Conservation (phyloP, 2,329 filamentous ascomycete genomes). For the Botrytis fabae region DNA sequence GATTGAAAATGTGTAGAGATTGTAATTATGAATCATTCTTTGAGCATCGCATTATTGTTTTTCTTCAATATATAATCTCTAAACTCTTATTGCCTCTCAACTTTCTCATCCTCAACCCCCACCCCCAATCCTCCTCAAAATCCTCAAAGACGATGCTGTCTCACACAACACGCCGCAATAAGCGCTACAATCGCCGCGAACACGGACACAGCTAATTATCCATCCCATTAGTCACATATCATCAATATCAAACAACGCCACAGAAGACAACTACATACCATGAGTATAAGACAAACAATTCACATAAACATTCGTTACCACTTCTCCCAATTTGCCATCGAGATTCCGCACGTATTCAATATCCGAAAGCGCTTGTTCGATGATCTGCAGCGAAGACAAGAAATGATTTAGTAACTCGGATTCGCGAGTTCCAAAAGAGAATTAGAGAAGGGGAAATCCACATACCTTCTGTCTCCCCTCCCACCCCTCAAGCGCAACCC, state of each 20-base stretch:
- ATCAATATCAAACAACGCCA: not conserved
- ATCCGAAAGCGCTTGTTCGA: constrained; percentile 27
- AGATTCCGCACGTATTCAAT: constrained; percentile 28
- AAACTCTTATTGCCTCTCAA: not conserved
- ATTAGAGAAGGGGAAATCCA: not conserved
- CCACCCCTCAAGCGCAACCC: constrained; percentile 26
- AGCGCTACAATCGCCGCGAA: not conserved
- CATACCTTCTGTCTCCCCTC: constrained; percentile 16
- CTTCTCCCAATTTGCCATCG: constrained; percentile 23
- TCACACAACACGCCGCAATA: constrained; percentile 13
- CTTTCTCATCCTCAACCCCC: not conserved
- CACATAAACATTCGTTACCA: constrained; percentile 32
- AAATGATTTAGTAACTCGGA: not conserved
- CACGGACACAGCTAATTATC: not conserved
- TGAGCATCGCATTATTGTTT: not conserved
- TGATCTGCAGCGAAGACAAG: constrained; percentile 21
- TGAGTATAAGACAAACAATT: constrained; percentile 33
- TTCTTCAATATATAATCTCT: not conserved
- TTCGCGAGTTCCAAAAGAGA: not conserved
- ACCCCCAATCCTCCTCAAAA: not conserved
- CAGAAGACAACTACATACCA: constrained; percentile 22
- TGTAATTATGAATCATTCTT: not conserved
- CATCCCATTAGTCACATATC: not conserved
- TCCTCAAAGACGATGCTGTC: not conserved
- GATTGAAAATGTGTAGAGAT: not conserved